phyloP scores from a whole-genome alignment of 495 filamentous ascomycete genomes.

The Pyrenopolyporus hunteri region DNA sequence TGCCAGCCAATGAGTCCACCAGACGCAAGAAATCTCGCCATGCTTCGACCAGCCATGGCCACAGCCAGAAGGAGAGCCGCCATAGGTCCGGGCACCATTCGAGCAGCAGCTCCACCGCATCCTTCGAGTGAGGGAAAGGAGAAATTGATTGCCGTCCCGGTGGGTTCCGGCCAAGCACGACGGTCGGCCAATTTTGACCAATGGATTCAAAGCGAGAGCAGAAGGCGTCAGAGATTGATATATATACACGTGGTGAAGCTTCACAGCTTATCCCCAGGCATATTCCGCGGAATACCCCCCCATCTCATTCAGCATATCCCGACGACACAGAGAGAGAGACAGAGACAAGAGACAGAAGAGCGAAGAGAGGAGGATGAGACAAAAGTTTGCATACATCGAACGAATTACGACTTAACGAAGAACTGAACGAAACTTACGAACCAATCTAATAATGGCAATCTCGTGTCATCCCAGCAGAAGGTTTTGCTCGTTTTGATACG shows the following conservation, averaged over 20 bases:
- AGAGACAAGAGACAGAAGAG: constrained; percentile 29
- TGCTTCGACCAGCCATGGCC: constrained; percentile 49
- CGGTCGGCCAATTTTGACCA: constrained; percentile 37
- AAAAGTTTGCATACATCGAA: constrained; percentile 46
- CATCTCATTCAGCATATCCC: constrained; percentile 41
- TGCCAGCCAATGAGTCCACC: constrained; percentile 67
- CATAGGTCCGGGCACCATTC: constrained; percentile 56
- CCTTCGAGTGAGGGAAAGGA: constrained; percentile 52
- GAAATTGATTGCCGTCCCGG: constrained; percentile 15
- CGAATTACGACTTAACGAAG: constrained; percentile 37
- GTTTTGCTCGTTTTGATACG: constrained; percentile 1
- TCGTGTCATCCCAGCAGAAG: constrained; percentile 9
- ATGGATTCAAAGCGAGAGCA: constrained; percentile 34
- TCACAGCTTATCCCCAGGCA: constrained; percentile 51
- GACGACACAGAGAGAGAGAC: constrained; percentile 30
- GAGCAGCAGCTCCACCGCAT: constrained; percentile 65
- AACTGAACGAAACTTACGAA: constrained; percentile 37
- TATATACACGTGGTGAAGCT: constrained; percentile 58
- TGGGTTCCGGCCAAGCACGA: constrained; percentile 25
- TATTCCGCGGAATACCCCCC: constrained; percentile 45
- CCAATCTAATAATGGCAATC: constrained; percentile 30
- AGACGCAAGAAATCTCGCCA: constrained; percentile 57
- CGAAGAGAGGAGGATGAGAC: constrained; percentile 40
- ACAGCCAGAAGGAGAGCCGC: constrained; percentile 47
- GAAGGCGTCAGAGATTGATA: constrained; percentile 45